Conservation (phyloP, 305 asterid genomes). For the Fraxinus floribunda region DNA sequence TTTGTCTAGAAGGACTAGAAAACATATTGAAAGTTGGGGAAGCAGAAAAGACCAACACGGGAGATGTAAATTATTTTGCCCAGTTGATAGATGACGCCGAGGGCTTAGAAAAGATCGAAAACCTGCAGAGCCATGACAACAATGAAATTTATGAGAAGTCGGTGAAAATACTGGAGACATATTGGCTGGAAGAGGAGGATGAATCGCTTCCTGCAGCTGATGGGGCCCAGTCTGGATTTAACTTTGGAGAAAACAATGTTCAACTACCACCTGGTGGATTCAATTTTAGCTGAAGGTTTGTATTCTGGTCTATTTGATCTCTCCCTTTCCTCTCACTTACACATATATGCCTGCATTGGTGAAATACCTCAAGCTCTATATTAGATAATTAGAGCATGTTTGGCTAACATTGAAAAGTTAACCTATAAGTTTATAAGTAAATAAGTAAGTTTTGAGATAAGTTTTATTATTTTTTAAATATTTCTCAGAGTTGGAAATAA, state of each 20-base stretch:
- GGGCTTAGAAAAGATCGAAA: conserved; percentile 88
- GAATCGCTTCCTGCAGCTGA: conserved; percentile 52
- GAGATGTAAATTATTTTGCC: conserved; percentile 64
- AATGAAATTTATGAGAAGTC: conserved; percentile 89
- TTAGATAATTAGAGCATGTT: background rate
- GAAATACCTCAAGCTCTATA: background rate
- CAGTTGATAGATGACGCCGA: conserved; percentile 82
- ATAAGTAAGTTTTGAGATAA: background rate
- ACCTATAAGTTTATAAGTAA: background rate
- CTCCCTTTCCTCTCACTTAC: background rate
- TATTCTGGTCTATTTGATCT: background rate
- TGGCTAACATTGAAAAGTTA: background rate
- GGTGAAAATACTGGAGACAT: conserved; percentile 80
- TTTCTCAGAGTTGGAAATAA: background rate
- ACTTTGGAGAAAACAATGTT: conserved; percentile 59
- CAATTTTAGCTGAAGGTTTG: conserved; percentile 59
- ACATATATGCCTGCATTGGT: background rate
- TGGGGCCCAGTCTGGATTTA: conserved; percentile 55
- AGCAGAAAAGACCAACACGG: conserved; percentile 61
- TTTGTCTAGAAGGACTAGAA: conserved; percentile 83
- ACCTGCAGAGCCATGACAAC: conserved; percentile 86
- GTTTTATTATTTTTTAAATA: no score
- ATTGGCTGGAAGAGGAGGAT: conserved; percentile 87
- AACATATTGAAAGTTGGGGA: conserved; percentile 92
- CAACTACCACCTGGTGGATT: conserved; percentile 77